A percentile compares a stretch with the other conserved stretches of the same genome.
phyloP scores from a whole-genome alignment of 345 rosid genomes.

The Bretschneidera sinensis region DNA sequence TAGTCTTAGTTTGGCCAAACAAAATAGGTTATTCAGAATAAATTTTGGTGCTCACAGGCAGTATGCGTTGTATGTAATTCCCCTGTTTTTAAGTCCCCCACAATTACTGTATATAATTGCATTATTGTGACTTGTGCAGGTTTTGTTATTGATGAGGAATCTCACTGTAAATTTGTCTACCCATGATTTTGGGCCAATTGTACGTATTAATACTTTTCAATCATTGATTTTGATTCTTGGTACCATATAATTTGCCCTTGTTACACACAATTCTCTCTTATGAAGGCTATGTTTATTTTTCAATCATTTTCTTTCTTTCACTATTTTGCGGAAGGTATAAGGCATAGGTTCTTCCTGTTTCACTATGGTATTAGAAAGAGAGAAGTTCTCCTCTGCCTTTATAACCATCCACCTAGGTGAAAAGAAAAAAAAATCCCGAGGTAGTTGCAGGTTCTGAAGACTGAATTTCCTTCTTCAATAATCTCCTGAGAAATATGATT shows the following conservation, averaged over 20 bases:
- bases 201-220: slow-evolving; percentile 34
- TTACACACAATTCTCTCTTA: neutral
- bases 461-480: too few species aligned
- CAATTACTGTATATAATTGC: neutral
- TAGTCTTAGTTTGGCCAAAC: neutral
- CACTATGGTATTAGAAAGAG: neutral
- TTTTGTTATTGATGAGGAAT: slow-evolving; percentile 83
- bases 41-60: too few species aligned
- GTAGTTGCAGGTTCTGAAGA: neutral
- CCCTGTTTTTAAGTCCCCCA: neutral
- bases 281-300: too few species aligned
- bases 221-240: neutral
- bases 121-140: slow-evolving; percentile 41
- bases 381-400: too few species aligned
- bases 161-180: slow-evolving; percentile 76
- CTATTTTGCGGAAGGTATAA: neutral
- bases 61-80: too few species aligned
- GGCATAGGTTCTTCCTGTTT: neutral
- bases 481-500: too few species aligned
- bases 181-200: slow-evolving; percentile 82
- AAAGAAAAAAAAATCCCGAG: neutral
- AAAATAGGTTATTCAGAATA: neutral
- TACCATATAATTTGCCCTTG: too few species aligned
- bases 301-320: neutral
- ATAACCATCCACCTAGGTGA: neutral